Evolutionary conservation across 176 grass and related monocot species (phyloP).

Genomic region (Panicum miliaceum): DNA sequence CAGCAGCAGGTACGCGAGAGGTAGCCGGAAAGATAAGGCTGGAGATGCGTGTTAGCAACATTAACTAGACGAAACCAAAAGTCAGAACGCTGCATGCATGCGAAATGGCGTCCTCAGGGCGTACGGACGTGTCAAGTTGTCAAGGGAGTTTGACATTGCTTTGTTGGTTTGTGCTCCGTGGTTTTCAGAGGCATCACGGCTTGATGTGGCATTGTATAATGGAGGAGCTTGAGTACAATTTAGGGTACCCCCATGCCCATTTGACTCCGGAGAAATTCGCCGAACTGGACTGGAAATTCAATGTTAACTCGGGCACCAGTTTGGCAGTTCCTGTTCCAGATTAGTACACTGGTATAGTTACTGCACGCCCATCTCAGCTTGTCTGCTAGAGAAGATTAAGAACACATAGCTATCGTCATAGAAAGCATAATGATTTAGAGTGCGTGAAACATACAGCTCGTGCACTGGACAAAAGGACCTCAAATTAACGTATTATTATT

Average conservation of each 20-base stretch:
- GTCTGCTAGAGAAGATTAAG: neutral
- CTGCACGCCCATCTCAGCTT: neutral
- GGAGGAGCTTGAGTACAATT: neutral
- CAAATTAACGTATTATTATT: neutral
- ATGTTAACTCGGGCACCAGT: neutral
- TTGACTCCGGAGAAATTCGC: neutral
- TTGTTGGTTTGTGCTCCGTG: neutral
- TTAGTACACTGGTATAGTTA: neutral
- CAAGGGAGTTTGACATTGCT: neutral
- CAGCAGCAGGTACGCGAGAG: neutral
- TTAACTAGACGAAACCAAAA: neutral
- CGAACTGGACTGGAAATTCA: neutral
- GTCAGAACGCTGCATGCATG: neutral
- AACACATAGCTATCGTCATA: neutral
- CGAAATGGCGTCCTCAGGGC: neutral
- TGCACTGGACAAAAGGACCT: neutral
- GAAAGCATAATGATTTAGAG: neutral
- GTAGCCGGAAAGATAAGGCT: constrained; percentile 11
- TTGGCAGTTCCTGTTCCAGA: neutral
- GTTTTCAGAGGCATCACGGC: constrained; percentile 14
- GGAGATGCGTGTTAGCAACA: neutral
- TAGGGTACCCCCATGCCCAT: neutral
- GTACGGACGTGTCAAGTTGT: neutral
- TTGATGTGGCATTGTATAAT: constrained; percentile 2
- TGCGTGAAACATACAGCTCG: neutral